phyloP scores from a whole-genome alignment of 148 eudicot genomes.

The Drosera capensis region DNA sequence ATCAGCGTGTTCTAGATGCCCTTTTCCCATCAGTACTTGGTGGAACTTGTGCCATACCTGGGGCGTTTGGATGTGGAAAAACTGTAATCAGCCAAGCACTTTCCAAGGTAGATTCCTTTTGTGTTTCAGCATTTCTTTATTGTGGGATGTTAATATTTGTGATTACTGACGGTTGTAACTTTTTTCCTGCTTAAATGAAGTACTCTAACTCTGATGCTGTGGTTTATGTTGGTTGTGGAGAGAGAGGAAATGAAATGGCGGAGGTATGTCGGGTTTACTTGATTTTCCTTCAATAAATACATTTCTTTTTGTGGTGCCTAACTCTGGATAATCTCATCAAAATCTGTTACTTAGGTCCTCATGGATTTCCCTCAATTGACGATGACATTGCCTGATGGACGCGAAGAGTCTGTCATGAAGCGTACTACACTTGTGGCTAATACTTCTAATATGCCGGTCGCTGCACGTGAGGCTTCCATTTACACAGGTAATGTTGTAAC shows the following conservation, averaged over 20 bases:
- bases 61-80: constrained; percentile 99
- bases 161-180: constrained; percentile 3
- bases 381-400: constrained; percentile 98
- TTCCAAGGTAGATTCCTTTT: constrained; percentile 49
- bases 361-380: constrained; percentile 99
- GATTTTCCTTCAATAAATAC: constrained; percentile 1
- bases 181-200: constrained; percentile 28
- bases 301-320: not conserved
- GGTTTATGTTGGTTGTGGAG: constrained; percentile 98
- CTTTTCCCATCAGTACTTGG: constrained; percentile 99
- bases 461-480: constrained; percentile 99
- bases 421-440: constrained; percentile 99
- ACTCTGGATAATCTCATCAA: not conserved
- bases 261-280: constrained; percentile 47
- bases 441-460: constrained; percentile 99
- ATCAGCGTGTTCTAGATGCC: constrained; percentile 98
- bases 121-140: not conserved
- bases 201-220: constrained; percentile 98
- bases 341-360: constrained; percentile 45
- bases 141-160: not conserved
- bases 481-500: constrained; percentile 49
- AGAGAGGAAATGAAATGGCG: constrained; percentile 99
- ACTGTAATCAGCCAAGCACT: constrained; percentile 99
- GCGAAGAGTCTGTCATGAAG: constrained; percentile 99
- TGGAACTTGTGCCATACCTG: constrained; percentile 99